Conservation (phyloP, 2,329 filamentous ascomycete species). For the Rhinocladiella similis region DNA sequence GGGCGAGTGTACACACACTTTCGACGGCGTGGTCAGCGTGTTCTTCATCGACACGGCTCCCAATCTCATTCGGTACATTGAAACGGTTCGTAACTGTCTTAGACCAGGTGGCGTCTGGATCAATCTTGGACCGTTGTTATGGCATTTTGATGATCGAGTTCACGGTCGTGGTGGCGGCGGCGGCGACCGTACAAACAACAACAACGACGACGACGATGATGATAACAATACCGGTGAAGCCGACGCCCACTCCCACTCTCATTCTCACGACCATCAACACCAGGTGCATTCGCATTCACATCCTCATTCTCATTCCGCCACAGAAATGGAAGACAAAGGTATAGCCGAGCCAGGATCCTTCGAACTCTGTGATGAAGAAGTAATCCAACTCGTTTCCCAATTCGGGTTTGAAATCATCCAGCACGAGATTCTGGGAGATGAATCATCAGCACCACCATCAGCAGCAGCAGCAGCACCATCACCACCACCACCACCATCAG, state of each 20-base stretch:
- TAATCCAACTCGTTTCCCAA: conserved; percentile 69
- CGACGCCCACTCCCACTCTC: too few species aligned
- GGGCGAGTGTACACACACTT: conserved; percentile 60
- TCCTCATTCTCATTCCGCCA: not conserved
- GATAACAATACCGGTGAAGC: conserved; percentile 45
- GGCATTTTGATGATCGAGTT: conserved; percentile 86
- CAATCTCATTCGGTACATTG: conserved; percentile 85
- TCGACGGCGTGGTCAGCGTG: conserved; percentile 82
- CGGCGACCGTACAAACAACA: conserved; percentile 18
- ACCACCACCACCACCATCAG: too few species aligned
- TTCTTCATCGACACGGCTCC: conserved; percentile 98
- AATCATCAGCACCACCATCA: not conserved
- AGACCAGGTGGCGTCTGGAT: conserved; percentile 77
- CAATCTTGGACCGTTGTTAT: conserved; percentile 87
- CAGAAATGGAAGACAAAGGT: conserved; percentile 46
- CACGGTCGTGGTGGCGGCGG: conserved; percentile 58
- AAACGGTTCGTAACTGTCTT: conserved; percentile 77
- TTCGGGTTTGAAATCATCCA: conserved; percentile 76
- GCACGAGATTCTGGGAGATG: conserved; percentile 43
- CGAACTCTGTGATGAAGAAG: conserved; percentile 87
- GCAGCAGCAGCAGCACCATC: not conserved
- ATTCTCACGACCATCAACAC: too few species aligned
- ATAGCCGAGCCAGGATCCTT: conserved; percentile 89
- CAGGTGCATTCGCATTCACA: conserved; percentile 27
- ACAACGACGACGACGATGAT: conserved; percentile 19